Conservation (phyloP, 2,329 filamentous ascomycete species). For the Coniochaeta sp. region DNA sequence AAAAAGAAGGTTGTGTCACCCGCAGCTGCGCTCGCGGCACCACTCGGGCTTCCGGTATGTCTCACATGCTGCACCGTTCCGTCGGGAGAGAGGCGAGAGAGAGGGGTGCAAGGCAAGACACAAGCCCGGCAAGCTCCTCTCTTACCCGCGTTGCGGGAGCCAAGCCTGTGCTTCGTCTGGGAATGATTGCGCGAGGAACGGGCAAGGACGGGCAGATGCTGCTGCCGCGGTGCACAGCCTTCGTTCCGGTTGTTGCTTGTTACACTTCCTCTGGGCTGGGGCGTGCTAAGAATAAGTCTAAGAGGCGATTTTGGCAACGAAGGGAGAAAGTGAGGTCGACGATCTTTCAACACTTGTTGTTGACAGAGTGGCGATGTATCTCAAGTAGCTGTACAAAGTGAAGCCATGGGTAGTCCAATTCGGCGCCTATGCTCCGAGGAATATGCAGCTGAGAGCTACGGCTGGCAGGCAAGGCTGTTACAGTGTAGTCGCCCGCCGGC, state of each 20-base stretch:
- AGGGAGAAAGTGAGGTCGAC: not conserved
- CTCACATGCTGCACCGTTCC: slow-evolving; percentile 3
- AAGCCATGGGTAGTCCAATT: not conserved
- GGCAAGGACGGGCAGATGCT: not conserved
- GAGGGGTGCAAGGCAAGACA: too few relatives aligned
- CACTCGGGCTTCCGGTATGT: not conserved
- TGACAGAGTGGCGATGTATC: not conserved
- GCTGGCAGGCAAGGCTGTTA: not conserved
- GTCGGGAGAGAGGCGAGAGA: not conserved
- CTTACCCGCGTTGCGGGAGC: too few relatives aligned
- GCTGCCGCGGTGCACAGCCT: not conserved
- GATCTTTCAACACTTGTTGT: too few relatives aligned
- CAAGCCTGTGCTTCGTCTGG: too few relatives aligned
- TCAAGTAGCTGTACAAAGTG: not conserved
- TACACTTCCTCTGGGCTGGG: not conserved
- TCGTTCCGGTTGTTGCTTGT: not conserved
- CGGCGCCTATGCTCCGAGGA: not conserved
- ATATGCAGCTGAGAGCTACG: not conserved
- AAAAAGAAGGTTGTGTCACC: slow-evolving; percentile 1
- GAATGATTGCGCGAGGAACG: not conserved
- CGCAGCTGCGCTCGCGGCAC: not conserved
- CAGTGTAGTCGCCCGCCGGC: not conserved
- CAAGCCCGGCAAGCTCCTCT: too few relatives aligned
- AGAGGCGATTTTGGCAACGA: not conserved
- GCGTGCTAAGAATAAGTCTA: not conserved